Conservation (phyloP, 768 basidiomycete species). For the Plicaturopsis crispa region DNA sequence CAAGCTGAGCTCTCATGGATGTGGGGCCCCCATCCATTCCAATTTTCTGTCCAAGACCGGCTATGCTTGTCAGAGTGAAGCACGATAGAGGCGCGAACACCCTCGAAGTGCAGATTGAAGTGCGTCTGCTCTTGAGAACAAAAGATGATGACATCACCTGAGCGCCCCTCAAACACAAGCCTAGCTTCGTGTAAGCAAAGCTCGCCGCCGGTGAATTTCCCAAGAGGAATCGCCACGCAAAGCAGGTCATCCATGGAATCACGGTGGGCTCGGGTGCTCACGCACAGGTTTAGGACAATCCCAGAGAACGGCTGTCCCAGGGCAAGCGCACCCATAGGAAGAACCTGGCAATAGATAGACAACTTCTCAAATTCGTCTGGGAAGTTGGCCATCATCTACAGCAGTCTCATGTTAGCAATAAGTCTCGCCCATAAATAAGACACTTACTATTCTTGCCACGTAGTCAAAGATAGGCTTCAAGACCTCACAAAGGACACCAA, state of each 20-base stretch:
- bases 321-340: conserved; percentile 11
- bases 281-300: conserved; percentile 18
- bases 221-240: conserved; percentile 15
- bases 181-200: conserved; percentile 12
- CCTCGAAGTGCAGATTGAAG: conserved; percentile 12
- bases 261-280: conserved; percentile 12
- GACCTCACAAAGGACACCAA: background rate
- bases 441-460: too few relatives aligned
- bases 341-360: conserved; percentile 10
- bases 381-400: conserved; percentile 4
- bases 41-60: background rate
- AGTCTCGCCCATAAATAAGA: too few relatives aligned
- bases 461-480: background rate
- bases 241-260: conserved; percentile 15
- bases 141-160: conserved; percentile 12
- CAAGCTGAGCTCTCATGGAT: too few relatives aligned
- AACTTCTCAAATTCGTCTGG: conserved; percentile 15
- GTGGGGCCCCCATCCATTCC: background rate
- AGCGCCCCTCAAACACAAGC: conserved; percentile 9
- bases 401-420: background rate
- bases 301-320: conserved; percentile 18
- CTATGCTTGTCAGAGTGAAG: conserved; percentile 10
- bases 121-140: conserved; percentile 10
- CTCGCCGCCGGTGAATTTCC: conserved; percentile 11
- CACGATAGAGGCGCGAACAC: conserved; percentile 12